phyloP scores from a whole-genome alignment of 108 stramenopile genomes.

The Cyclotella kingstonii region DNA sequence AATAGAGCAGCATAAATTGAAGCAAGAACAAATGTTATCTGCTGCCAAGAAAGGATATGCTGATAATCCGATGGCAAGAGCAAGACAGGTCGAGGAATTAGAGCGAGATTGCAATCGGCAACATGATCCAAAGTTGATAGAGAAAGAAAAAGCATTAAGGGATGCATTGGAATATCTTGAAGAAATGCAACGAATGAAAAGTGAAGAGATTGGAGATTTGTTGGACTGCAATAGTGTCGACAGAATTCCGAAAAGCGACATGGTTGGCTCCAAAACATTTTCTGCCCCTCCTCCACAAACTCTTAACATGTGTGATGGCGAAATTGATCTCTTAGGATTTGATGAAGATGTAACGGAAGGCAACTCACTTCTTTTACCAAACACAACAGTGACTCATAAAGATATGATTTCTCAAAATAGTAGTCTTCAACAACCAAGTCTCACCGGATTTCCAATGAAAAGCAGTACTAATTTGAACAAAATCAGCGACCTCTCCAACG shows the following conservation, averaged over 20 bases:
- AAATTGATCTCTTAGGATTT: conserved; percentile 24
- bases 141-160: conserved; percentile 34
- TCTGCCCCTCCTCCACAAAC: too few species aligned
- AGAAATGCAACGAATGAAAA: conserved; percentile 35
- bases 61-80: conserved; percentile 32
- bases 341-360: too few species aligned
- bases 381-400: too few species aligned
- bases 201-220: conserved; percentile 25
- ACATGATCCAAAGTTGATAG: conserved; percentile 26
- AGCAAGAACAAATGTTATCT: conserved; percentile 10
- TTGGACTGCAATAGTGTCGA: conserved; percentile 16
- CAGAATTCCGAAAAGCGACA: not conserved
- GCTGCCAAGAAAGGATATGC: conserved; percentile 36
- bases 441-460: too few species aligned
- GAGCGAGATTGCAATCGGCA: conserved; percentile 19
- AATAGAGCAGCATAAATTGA: conserved; percentile 34
- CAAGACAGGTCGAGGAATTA: conserved; percentile 23
- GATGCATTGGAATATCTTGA: conserved; percentile 46
- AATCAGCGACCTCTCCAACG: too few species aligned
- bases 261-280: too few species aligned
- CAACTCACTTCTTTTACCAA: too few species aligned
- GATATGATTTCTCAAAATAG: too few species aligned
- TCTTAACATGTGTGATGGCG: not conserved
- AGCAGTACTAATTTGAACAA: too few species aligned
- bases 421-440: too few species aligned